Base-by-base conservation (phyloP, 306 rosid species). In the Ormosia semicastrata region DNA sequence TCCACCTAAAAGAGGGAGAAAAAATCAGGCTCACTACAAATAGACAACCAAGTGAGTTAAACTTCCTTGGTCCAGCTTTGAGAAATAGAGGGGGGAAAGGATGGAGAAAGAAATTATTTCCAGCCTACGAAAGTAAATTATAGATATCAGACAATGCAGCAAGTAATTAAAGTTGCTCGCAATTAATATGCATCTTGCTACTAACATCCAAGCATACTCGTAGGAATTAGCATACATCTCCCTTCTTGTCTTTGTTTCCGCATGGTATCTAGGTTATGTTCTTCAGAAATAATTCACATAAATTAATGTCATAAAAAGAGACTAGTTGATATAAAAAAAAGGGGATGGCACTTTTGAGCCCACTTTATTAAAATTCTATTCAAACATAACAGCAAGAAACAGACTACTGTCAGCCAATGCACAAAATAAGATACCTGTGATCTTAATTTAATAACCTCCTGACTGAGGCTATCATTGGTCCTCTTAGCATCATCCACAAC, bases 391-490 rank as follows among this genome's bases (percentile, higher is more conserved):
- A 49, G 69, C 59, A 74, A 81, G 77, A 83, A 63, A 79, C 69
- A 15, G 66, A 39, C 41, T 81, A 60, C 15, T 43, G 37, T 44
- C 39, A 32, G 32, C 56, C 30, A 76, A 58, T 66, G 57, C 60
- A 71, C 70, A 52, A 60, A 71, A 49, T 66, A 80, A 65, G 15
- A 63, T 85, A 95, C 99, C 99, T 93, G 98, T 46, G 93, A 83
- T 85, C 98, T 92, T 89, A 95, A 90, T 84, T 89, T 93, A 81
- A 89, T 84, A 88, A 95, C 96, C 88, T 95, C 97, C 89, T 95
- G 97, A 86, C 94, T 90, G 80, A 95, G 97, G 89, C 94, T 88
- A 83, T 90, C 95, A 58, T 92, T 95, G 12, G 96, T 89, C 86
- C 92, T 90, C 89, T 90, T 93, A 76, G 93, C 92, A 83, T 92